phyloP scores from a whole-genome alignment of 2,329 filamentous ascomycete species.

The Hypoxylon sp. region DNA sequence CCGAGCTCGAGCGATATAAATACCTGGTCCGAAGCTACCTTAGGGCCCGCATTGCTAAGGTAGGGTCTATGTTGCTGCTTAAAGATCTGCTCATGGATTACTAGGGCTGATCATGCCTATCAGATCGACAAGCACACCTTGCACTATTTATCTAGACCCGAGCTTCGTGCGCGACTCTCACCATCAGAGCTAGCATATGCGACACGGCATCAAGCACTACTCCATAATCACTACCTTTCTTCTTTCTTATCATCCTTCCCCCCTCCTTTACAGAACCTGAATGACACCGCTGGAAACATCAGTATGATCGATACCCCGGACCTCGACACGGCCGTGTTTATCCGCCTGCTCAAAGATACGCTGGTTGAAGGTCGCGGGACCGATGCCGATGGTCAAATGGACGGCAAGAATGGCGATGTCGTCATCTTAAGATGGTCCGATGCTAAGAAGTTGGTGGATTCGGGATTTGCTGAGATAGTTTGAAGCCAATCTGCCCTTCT shows the following conservation, averaged over 20 bases:
- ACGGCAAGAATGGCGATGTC: conserved; percentile 72
- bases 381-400: conserved; percentile 71
- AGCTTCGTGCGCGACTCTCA: conserved; percentile 75
- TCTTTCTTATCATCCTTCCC: conserved; percentile 91
- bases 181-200: conserved; percentile 84
- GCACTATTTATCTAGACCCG: conserved; percentile 74
- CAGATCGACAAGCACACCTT: conserved; percentile 83
- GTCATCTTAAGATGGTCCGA: conserved; percentile 81
- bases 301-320: conserved; percentile 95
- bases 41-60: conserved; percentile 88
- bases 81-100: not conserved
- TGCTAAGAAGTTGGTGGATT: conserved; percentile 71
- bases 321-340: conserved; percentile 85
- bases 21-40: conserved; percentile 88
- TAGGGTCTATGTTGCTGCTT: conserved; percentile 55
- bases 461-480: conserved; percentile 69
- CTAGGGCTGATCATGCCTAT: conserved; percentile 7
- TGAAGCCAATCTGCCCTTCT: conserved; percentile 53
- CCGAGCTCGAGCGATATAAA: conserved; percentile 94
- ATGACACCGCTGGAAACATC: conserved; percentile 89
- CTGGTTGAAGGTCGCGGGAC: conserved; percentile 72
- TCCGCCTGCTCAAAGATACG: conserved; percentile 75
- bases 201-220: conserved; percentile 83
- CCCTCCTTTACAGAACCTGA: conserved; percentile 80
- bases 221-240: conserved; percentile 85